Evolutionary conservation across 2,329 filamentous ascomycete species (phyloP).

Genomic region (Fusarium siculi): DNA sequence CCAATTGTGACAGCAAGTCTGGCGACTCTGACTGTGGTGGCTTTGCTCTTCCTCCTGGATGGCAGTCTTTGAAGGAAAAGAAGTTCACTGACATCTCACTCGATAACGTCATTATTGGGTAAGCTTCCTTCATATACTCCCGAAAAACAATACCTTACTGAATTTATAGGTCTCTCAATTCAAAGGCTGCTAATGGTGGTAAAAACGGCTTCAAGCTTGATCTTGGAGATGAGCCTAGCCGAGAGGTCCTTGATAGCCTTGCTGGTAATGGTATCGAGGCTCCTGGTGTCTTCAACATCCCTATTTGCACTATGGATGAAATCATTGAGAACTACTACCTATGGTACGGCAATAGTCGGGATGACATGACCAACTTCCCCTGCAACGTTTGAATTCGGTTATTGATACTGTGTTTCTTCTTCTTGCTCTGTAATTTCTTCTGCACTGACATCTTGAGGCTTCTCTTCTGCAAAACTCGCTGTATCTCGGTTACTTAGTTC

Average conservation of each 20-base stretch:
- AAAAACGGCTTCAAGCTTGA: constrained; percentile 22
- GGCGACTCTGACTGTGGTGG: constrained; percentile 8
- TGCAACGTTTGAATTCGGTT: constrained; percentile 3
- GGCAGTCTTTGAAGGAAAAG: background rate
- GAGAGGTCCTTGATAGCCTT: constrained; percentile 11
- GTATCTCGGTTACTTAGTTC: fast-evolving
- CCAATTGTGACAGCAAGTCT: constrained; percentile 4
- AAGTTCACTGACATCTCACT: constrained; percentile 19
- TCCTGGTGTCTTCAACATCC: constrained; percentile 18
- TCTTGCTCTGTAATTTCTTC: background rate
- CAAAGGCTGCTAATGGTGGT: constrained; percentile 11
- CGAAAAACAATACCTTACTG: fast-evolving
- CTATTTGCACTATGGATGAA: constrained; percentile 25
- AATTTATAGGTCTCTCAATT: constrained; percentile 16
- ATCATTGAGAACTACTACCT: constrained; percentile 18
- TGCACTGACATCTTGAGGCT: fast-evolving
- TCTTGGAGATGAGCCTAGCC: constrained; percentile 2
- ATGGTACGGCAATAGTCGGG: background rate
- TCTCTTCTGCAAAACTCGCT: fast-evolving
- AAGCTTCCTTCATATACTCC: background rate
- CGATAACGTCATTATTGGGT: constrained; percentile 11
- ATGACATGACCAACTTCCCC: constrained; percentile 25
- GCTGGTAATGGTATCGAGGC: constrained; percentile 18
- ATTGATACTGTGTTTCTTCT: fast-evolving
- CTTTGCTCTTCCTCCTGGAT: constrained; percentile 13